Conservation (phyloP, 1,284 basidiomycete species). For the Mycosarcoma maydis region DNA sequence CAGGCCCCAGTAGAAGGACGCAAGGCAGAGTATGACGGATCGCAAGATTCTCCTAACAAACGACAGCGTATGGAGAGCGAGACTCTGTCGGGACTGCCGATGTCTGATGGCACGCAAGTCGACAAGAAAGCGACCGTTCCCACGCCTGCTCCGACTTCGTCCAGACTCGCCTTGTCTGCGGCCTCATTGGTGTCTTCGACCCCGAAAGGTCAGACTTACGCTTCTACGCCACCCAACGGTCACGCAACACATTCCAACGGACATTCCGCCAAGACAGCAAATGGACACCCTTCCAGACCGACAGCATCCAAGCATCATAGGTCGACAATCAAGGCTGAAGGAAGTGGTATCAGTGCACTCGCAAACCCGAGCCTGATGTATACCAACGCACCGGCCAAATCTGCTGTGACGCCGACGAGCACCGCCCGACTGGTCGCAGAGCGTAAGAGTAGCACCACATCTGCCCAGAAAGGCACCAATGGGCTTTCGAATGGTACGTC, state of each 20-base stretch:
- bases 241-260: not conserved
- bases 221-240: constrained; percentile 2
- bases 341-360: constrained; percentile 25
- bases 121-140: not conserved
- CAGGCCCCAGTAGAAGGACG: constrained; percentile 25
- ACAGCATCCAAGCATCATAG: constrained; percentile 13
- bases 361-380: no score
- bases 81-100: not conserved
- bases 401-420: constrained; percentile 10
- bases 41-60: constrained; percentile 26
- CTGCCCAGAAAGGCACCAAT: constrained; percentile 2
- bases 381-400: constrained; percentile 26
- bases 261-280: constrained; percentile 4
- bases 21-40: constrained; percentile 24
- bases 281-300: constrained; percentile 21
- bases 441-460: constrained; percentile 7
- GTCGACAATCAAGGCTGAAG: constrained; percentile 18
- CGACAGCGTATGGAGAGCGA: constrained; percentile 12
- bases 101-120: not conserved
- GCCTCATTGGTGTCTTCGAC: not conserved
- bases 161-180: not conserved
- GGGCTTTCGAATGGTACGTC: constrained; percentile 2
- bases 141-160: not conserved
- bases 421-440: constrained; percentile 9
- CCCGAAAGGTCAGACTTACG: not conserved